Base-by-base conservation (phyloP, 768 basidiomycete genomes). In the Dioszegia aurantiaca region DNA sequence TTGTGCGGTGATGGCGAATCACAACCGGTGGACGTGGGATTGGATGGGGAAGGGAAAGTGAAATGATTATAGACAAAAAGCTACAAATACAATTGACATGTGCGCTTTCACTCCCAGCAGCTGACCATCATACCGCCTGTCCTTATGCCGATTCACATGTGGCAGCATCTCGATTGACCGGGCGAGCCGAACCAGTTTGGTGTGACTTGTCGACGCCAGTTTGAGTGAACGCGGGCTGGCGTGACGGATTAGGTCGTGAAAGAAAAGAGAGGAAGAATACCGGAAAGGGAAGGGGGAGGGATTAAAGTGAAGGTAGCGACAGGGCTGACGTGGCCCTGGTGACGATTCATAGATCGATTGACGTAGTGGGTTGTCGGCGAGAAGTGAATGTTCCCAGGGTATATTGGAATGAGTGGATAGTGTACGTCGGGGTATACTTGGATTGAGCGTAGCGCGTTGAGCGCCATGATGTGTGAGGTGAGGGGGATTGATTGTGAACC, bases 401-500 rank as follows among this genome's bases (percentile, higher is more conserved):
- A 46, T 55, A 46, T 30, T n/a, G 40, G 24, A 17, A 10, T 44
- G 41, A 36, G 26, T n/a, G 40, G 24, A 17, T 2, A 31, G 41
- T 21, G 26, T 36, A 24, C 41, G 43, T 55, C 54, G 41, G 54
- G 54, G 43, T 45, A 55, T 45, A 43, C 28, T 36, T n/a, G 17
- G 24, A 27, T 43, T 21, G 31, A n/a, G n/a, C n/a, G 33, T 19
- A 27, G 48, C 33, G 31, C 6, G 28, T 36, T 36, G 24, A 39
- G 36, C 51, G 51, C 36, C 36, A 28, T 30, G 28, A 19, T 36
- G 48, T 9, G 24, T n/a, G n/a, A n/a, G n/a, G n/a, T n/a, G n/a
- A n/a, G n/a, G n/a, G n/a, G n/a, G n/a, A n/a, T n/a, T n/a, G n/a
- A n/a, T n/a, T n/a, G n/a, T n/a, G n/a, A n/a, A n/a, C n/a, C n/a